Evolutionary conservation across 2,329 filamentous ascomycete species (phyloP).

Genomic region (Tricladium varicosporioides): DNA sequence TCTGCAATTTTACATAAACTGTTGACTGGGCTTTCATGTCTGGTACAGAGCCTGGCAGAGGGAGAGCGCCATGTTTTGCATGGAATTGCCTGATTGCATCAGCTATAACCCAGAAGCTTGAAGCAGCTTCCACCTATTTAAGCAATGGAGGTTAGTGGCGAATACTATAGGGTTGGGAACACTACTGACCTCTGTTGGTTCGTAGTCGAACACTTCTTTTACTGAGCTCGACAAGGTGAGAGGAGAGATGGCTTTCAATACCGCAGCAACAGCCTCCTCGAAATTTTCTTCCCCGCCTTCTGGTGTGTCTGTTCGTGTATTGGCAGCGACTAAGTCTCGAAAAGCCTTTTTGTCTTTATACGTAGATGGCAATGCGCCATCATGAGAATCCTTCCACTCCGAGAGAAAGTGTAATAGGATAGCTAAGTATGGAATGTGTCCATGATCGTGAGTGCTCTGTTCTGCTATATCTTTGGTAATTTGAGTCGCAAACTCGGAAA

Average conservation of each 20-base stretch:
- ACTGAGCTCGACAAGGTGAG: slow-evolving; percentile 68
- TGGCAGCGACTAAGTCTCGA: slow-evolving; percentile 64
- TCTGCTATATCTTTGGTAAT: slow-evolving; percentile 68
- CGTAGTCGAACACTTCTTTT: slow-evolving; percentile 74
- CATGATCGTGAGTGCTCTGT: slow-evolving; percentile 78
- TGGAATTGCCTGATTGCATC: slow-evolving; percentile 78
- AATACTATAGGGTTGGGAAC: not conserved
- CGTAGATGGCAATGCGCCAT: slow-evolving; percentile 62
- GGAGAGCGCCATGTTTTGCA: slow-evolving; percentile 67
- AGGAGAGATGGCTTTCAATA: slow-evolving; percentile 79
- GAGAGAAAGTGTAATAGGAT: slow-evolving; percentile 80
- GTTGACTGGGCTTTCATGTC: slow-evolving; percentile 97
- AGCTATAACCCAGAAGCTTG: slow-evolving; percentile 86
- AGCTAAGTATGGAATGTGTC: slow-evolving; percentile 84
- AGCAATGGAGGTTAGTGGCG: not conserved
- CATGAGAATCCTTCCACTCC: slow-evolving; percentile 71
- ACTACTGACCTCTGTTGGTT: slow-evolving; percentile 44
- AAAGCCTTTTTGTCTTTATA: slow-evolving; percentile 90
- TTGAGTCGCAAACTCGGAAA: slow-evolving; percentile 62
- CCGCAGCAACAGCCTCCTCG: slow-evolving; percentile 83
- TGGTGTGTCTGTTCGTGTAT: slow-evolving; percentile 67
- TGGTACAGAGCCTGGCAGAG: slow-evolving; percentile 81
- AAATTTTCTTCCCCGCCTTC: slow-evolving; percentile 97
- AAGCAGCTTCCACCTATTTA: slow-evolving; percentile 45
- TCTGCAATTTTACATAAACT: slow-evolving; percentile 87